phyloP scores from a whole-genome alignment of 2,329 filamentous ascomycete species.

The Colletotrichum sublineola region DNA sequence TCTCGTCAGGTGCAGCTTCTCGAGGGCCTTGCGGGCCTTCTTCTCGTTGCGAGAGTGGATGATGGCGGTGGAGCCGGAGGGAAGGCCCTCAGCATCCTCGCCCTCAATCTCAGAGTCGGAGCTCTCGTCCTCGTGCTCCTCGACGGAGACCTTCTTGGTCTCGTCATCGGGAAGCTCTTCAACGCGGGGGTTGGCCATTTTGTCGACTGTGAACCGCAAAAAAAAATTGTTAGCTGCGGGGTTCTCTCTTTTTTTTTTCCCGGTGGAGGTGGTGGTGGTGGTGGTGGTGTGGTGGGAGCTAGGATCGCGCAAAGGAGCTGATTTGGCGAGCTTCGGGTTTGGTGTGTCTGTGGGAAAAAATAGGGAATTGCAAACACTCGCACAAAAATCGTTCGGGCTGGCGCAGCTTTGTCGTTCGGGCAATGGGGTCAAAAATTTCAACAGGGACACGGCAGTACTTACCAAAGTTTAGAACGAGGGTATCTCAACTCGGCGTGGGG shows the following conservation, averaged over 20 bases:
- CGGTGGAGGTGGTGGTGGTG: not conserved
- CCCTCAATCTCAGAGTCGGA: conserved; percentile 84
- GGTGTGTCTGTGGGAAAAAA: conserved; percentile 27
- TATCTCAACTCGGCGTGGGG: conserved; percentile 32
- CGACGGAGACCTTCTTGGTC: conserved; percentile 83
- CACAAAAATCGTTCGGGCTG: conserved; percentile 28
- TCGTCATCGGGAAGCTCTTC: conserved; percentile 97
- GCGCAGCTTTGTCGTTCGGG: conserved; percentile 14
- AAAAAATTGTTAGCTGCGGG: conserved; percentile 35
- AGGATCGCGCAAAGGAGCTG: conserved; percentile 39
- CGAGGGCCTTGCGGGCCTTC: conserved; percentile 99
- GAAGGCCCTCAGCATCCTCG: conserved; percentile 76
- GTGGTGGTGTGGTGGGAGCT: conserved; percentile 41
- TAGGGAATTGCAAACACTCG: conserved; percentile 31
- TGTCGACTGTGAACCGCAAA: conserved; percentile 52
- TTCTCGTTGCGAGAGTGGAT: conserved; percentile 99
- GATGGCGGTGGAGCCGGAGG: conserved; percentile 88
- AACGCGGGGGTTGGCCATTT: conserved; percentile 97
- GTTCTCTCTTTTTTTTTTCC: conserved; percentile 10
- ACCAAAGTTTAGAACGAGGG: conserved; percentile 54
- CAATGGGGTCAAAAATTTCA: conserved; percentile 28
- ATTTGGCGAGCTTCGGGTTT: conserved; percentile 37
- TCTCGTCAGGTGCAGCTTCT: conserved; percentile 97
- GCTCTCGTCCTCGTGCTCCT: conserved; percentile 79
- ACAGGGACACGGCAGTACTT: conserved; percentile 46